These are phyloP conservation scores for Fraxinus pennsylvanica DNA, from an alignment of 257 asterid species.

Conservation along the genomic window DNA sequence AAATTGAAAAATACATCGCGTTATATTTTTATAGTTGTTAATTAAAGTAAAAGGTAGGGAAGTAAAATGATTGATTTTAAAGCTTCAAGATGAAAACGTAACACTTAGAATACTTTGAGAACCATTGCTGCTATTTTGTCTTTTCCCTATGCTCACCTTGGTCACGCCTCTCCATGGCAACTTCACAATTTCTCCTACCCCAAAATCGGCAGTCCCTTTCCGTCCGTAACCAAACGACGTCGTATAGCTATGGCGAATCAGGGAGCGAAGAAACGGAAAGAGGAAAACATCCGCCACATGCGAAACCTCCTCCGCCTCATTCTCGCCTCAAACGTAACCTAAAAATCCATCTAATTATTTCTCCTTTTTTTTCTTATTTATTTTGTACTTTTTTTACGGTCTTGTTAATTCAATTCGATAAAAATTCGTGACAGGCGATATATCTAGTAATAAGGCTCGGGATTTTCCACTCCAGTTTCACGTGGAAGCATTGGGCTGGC, in stretches of 20 bases:
- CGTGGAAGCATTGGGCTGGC: conserved; percentile 79
- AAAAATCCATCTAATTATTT: neutral
- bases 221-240: conserved; percentile 18
- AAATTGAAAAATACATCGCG: too few relatives aligned
- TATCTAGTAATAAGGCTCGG: conserved; percentile 73
- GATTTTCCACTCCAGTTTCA: conserved; percentile 74
- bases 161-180: neutral
- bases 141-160: neutral
- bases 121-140: neutral
- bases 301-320: conserved; percentile 62
- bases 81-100: neutral
- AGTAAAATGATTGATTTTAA: neutral
- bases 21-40: too few relatives aligned
- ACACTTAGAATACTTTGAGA: neutral
- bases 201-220: neutral
- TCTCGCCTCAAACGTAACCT: conserved; percentile 68
- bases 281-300: conserved; percentile 84
- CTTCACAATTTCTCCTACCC: neutral
- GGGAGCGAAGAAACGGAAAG: conserved; percentile 96
- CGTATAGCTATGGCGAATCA: conserved; percentile 80
- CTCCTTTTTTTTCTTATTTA: neutral
- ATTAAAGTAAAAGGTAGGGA: neutral
- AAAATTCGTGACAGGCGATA: conserved; percentile 44
- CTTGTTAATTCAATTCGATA: conserved; percentile 20
- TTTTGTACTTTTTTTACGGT: conserved; percentile 3